Percentiles rank a stretch among this genome's conserved stretches.
Evolutionary conservation across 768 basidiomycete species (phyloP).

Genomic region (Tephrocybe rancida): DNA sequence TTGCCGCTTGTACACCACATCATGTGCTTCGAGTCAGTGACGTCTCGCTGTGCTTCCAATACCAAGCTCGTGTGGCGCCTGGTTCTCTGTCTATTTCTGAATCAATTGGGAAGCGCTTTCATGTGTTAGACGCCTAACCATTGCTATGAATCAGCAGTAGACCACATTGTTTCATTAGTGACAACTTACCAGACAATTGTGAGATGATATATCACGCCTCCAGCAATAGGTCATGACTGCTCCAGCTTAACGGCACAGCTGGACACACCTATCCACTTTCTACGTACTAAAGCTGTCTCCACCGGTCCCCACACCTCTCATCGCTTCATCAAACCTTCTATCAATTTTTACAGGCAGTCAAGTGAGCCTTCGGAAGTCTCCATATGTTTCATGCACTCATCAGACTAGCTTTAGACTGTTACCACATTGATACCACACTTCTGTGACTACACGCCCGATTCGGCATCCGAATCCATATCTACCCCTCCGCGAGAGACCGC

Average conservation of each 20-base stretch:
- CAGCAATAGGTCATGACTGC: neutral
- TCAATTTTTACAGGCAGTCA: slow-evolving; percentile 1
- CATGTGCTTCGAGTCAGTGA: too few species aligned
- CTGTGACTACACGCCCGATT: too few species aligned
- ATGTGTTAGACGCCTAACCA: too few species aligned
- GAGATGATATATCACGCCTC: too few species aligned
- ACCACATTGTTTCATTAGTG: too few species aligned
- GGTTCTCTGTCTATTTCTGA: too few species aligned
- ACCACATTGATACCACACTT: neutral
- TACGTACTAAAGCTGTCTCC: neutral
- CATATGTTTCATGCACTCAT: neutral
- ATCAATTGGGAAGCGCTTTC: too few species aligned
- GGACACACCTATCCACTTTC: neutral
- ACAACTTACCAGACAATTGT: too few species aligned
- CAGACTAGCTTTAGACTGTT: neutral
- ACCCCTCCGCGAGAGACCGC: neutral
- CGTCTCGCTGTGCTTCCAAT: too few species aligned
- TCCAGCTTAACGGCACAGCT: neutral
- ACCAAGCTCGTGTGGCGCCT: too few species aligned
- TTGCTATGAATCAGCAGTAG: too few species aligned
- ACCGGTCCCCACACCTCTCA: neutral
- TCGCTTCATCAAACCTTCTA: neutral
- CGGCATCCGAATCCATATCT: neutral
- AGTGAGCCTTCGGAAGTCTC: slow-evolving; percentile 1
- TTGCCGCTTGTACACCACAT: too few species aligned